phyloP scores from a whole-genome alignment of 805 yeast genomes.

The Saccharomycopsis amapae region DNA sequence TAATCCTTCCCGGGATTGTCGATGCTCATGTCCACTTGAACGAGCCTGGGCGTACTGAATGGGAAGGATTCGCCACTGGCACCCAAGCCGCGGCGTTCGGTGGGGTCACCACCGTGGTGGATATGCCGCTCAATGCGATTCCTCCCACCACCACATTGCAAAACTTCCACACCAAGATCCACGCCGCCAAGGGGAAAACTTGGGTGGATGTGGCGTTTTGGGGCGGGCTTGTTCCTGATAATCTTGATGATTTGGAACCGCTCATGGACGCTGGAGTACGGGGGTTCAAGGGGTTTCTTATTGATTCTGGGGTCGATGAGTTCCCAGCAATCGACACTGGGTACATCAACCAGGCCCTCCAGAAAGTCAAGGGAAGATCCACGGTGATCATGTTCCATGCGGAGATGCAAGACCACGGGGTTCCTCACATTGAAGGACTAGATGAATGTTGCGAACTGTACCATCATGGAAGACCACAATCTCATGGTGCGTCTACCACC shows the following conservation, averaged over 20 bases:
- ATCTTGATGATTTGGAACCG: constrained; percentile 62
- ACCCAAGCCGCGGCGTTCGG: constrained; percentile 93
- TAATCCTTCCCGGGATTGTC: constrained; percentile 82
- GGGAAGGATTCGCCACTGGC: constrained; percentile 98
- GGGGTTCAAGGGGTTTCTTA: constrained; percentile 89
- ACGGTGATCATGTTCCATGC: constrained; percentile 91
- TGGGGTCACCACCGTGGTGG: constrained; percentile 92
- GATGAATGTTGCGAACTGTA: constrained; percentile 6
- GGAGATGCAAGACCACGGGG: constrained; percentile 51
- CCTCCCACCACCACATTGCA: constrained; percentile 89
- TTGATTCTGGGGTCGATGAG: constrained; percentile 94
- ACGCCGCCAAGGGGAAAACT: constrained; percentile 72
- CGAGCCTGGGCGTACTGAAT: constrained; percentile 96
- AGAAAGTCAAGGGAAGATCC: constrained; percentile 48
- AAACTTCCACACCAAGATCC: constrained; percentile 65
- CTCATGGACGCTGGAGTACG: constrained; percentile 80
- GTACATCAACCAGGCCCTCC: constrained; percentile 64
- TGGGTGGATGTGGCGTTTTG: constrained; percentile 95
- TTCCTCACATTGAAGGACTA: constrained; percentile 20
- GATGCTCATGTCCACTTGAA: constrained; percentile 93
- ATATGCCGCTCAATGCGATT: constrained; percentile 93
- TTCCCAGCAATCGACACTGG: constrained; percentile 72
- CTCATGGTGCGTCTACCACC: background rate
- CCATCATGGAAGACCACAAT: background rate
- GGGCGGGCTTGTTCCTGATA: constrained; percentile 90